Evolutionary conservation across 2,329 filamentous ascomycete genomes (phyloP), one percentile per base, ranked within the genome.

Genomic region (Fusarium pseudoanthophilum): DNA sequence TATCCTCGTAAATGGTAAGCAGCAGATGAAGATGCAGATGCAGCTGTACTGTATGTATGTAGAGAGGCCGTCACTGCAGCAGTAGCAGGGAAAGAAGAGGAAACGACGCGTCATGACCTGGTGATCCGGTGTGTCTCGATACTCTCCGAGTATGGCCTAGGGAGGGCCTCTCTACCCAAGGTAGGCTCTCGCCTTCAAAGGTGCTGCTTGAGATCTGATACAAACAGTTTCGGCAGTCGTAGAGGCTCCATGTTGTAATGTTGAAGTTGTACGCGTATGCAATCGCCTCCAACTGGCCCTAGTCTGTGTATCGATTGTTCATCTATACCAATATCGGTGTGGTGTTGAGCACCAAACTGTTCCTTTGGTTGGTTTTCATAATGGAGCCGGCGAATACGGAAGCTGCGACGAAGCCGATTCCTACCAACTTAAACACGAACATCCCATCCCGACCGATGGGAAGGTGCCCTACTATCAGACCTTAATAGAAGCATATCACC

Each of bases 21-120:
- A 52, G 37, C 21, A 46, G 30, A 64, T 56, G 51, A 51, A 46
- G 46, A 52, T 32, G 34, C n/a, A 55, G 39, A 36, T 37, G 34
- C 24, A 56, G 39, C 53, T 34, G 43, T 64, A 52, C 34, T 46
- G 49, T 42, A 55, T 46, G 48, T 42, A 55, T 40, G 48, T 42
- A 62, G 48, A 64, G n/a, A 60, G 52, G 69, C 68, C 58, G 57
- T 63, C 69, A 68, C 64, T 67, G 67, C 73, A 75, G 71, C 69
- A 75, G 73, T 68, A 75, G 73, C 72, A 62, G 63, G 59, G 64
- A 60, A 28, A 34, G 46, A 61, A 48, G 39, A 20, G 67, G 61
- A 68, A 75, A 71, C 66, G 76, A 78, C 76, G 76, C 76, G 76
- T 78, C 76, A 78, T 78, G 76, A 57, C 76, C 67, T 60, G 71